Base-by-base conservation (phyloP, 2,329 filamentous ascomycete genomes). In the Stylonectria norvegica region DNA sequence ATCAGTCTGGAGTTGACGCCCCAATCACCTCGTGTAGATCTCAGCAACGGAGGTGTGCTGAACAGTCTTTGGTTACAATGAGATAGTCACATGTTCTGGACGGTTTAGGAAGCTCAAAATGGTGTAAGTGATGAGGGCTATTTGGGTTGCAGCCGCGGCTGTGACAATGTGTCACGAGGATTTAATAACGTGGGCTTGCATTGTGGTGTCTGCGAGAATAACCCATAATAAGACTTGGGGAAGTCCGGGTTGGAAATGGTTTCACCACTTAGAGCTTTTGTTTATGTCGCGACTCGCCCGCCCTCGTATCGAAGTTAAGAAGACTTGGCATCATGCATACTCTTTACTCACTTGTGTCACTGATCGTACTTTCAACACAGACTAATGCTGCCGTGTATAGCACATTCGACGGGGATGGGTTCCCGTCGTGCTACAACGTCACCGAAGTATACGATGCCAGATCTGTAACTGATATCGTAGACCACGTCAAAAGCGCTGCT, bases 391-490 rank as follows among this genome's bases (percentile, higher is more conserved):
- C 52, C 15, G 51, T 48, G 12, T 76, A 68, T 57, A 70, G 74
- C 55, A 75, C 72, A 19, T 76, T 74, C 40, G 72, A 75, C 44
- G 72, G 72, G 8, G 60, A 62, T 3, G 72, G 71, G 14, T 70
- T 68, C 40, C 70, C 71, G 1, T 65, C 71, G 17, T 75, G 70
- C 53, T 54, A 67, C 48, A 62, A 72, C 46, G 71, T 75, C 34
- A 63, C 68, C 4, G 57, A 59, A 12, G 65, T 75, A 4, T 54
- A 71, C 43, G 60, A 72, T 45, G 63, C 70, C n/a, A 67, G 56
- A 17, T 69, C 65, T 34, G 63, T 75, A 17, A 62, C 67, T 31
- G 64, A 75, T 9, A 69, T 72, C 42, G 59, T 63, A 4, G 45
- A 52, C 4, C 50, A 72, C 20, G 70, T 76, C 34, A 64, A 65